A percentile compares a stretch with the other conserved stretches of the same genome.
These are phyloP conservation scores for Geranomyces michiganensis DNA, from an alignment of 192 early-diverging fungal species.

Conservation along the genomic window DNA sequence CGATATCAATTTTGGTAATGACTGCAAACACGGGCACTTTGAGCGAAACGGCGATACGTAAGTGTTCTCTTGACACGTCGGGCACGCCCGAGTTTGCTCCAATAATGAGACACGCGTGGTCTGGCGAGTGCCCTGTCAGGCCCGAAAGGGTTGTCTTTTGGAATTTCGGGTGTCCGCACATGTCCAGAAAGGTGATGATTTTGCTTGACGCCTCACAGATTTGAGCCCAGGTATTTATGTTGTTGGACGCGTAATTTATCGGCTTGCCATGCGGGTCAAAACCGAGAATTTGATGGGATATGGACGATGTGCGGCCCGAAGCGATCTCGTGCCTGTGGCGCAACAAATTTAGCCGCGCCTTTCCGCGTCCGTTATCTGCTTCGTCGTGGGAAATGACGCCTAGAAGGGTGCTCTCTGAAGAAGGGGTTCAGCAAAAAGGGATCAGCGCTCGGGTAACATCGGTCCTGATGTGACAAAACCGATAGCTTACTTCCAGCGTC, in stretches of 20 bases:
- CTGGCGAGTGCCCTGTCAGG: conserved; percentile 79
- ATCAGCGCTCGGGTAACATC: background rate
- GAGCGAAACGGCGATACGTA: conserved; percentile 74
- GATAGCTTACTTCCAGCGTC: conserved; percentile 60
- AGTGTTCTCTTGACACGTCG: conserved; percentile 77
- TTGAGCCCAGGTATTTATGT: conserved; percentile 79
- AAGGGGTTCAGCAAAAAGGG: background rate
- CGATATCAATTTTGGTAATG: conserved; percentile 80
- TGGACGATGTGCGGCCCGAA: conserved; percentile 85
- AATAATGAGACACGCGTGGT: conserved; percentile 83
- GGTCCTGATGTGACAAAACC: background rate
- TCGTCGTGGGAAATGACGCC: conserved; percentile 81
- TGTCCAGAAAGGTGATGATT: conserved; percentile 87
- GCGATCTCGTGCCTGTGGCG: conserved; percentile 93
- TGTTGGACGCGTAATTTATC: conserved; percentile 78
- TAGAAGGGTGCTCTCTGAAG: conserved; percentile 76
- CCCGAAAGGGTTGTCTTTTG: conserved; percentile 85
- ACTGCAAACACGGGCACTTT: conserved; percentile 79
- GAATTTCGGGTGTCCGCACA: conserved; percentile 86
- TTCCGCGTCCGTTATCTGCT: conserved; percentile 83
- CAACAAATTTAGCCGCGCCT: conserved; percentile 79
- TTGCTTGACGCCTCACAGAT: conserved; percentile 80
- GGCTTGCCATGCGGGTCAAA: conserved; percentile 73
- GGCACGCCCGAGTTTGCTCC: conserved; percentile 70
- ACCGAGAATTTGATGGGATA: conserved; percentile 84